Conservation (phyloP, 1,284 basidiomycete genomes). For the Trichosporon sp. region DNA sequence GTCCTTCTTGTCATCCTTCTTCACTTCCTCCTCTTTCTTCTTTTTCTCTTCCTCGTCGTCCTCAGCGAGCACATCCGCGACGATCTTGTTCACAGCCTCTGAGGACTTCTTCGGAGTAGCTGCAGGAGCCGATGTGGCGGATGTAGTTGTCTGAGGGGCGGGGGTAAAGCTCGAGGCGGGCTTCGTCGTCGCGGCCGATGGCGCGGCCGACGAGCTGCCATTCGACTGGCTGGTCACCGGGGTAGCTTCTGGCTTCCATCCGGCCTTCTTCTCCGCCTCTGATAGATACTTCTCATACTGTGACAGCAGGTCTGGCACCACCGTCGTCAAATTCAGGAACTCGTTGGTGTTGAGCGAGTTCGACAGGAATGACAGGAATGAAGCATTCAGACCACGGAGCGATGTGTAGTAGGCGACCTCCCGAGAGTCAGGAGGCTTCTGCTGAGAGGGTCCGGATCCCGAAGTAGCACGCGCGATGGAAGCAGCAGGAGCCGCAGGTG, state of each 20-base stretch:
- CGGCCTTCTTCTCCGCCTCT: slow-evolving; percentile 53
- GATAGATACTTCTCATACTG: slow-evolving; percentile 61
- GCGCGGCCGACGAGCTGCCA: not conserved
- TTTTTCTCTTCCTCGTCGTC: slow-evolving; percentile 18
- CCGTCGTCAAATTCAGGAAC: slow-evolving; percentile 61
- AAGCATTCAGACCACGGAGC: slow-evolving; percentile 72
- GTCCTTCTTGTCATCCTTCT: slow-evolving; percentile 3
- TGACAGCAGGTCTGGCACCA: slow-evolving; percentile 51
- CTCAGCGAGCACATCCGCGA: slow-evolving; percentile 32
- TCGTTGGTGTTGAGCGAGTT: slow-evolving; percentile 65
- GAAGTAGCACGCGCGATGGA: slow-evolving; percentile 25
- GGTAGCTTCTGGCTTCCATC: slow-evolving; percentile 29
- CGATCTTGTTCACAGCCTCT: slow-evolving; percentile 31
- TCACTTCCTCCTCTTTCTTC: slow-evolving; percentile 3
- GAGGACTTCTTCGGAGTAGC: slow-evolving; percentile 26
- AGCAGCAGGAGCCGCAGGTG: slow-evolving; percentile 17
- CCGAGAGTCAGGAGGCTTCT: slow-evolving; percentile 35
- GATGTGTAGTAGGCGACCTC: slow-evolving; percentile 61
- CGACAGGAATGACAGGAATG: slow-evolving; percentile 60
- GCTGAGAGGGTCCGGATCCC: slow-evolving; percentile 17
- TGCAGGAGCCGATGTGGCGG: slow-evolving; percentile 12
- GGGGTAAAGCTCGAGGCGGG: not conserved
- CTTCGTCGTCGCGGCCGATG: slow-evolving; percentile 8
- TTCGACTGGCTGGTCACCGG: not conserved
- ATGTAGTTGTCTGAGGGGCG: slow-evolving; percentile 10